Conservation (phyloP, 2,329 filamentous ascomycete genomes). For the Leptosphaerulina australis region DNA sequence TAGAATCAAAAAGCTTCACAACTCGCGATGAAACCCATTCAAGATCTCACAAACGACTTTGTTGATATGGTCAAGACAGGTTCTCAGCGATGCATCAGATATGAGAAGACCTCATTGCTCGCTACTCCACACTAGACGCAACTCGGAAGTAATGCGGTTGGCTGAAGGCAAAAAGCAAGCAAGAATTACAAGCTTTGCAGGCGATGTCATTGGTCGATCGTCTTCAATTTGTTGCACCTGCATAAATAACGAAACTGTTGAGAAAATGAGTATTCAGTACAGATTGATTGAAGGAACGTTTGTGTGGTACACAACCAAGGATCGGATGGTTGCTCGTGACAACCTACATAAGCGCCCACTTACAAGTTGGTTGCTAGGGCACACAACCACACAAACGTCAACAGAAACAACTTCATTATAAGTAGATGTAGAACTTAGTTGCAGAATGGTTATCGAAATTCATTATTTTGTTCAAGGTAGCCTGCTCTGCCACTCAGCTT, state of each 20-base stretch:
- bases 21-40: not conserved
- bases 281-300: too few species aligned
- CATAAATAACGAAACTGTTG: not conserved
- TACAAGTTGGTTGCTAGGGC: too few species aligned
- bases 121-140: not conserved
- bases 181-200: not conserved
- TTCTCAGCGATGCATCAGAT: not conserved
- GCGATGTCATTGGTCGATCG: not conserved
- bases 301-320: too few species aligned
- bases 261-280: too few species aligned
- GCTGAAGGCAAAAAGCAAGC: constrained; percentile 12
- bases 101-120: not conserved
- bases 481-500: too few species aligned
- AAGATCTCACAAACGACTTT: not conserved
- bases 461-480: too few species aligned
- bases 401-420: too few species aligned
- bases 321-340: too few species aligned
- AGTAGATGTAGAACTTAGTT: too few species aligned
- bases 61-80: constrained; percentile 5
- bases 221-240: not conserved
- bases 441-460: too few species aligned
- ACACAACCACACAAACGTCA: too few species aligned
- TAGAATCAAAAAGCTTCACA: not conserved
- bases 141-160: constrained; percentile 9
- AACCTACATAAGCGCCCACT: too few species aligned